Conservation (phyloP, 2,329 filamentous ascomycete species). For the Hortaea werneckii region DNA sequence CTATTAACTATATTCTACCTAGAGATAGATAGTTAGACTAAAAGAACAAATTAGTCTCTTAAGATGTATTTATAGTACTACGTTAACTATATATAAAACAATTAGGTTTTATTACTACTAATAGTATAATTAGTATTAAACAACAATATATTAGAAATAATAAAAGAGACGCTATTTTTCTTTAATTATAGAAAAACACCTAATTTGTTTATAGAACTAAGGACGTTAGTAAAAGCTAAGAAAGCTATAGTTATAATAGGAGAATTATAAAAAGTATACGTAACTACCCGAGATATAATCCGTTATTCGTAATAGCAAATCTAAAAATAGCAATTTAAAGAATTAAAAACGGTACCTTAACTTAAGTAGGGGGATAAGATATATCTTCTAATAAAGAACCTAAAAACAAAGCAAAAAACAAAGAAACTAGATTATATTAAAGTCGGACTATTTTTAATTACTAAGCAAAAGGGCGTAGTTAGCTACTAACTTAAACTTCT, state of each 20-base stretch:
- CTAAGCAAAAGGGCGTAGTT: background rate
- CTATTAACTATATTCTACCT: slow-evolving; percentile 18
- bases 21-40: slow-evolving; percentile 12
- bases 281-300: background rate
- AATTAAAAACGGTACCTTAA: slow-evolving; percentile 4
- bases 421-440: slow-evolving; percentile 11
- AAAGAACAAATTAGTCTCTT: background rate
- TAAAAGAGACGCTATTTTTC: slow-evolving; percentile 11
- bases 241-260: slow-evolving; percentile 2
- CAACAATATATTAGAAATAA: slow-evolving; percentile 9
- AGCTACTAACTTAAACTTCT: slow-evolving; percentile 1
- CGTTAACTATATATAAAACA: slow-evolving; percentile 1
- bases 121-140: slow-evolving; percentile 18
- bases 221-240: background rate
- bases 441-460: slow-evolving; percentile 8
- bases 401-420: slow-evolving; percentile 5
- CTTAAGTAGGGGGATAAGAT: slow-evolving; percentile 11
- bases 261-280: background rate
- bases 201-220: slow-evolving; percentile 1
- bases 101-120: slow-evolving; percentile 9
- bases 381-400: slow-evolving; percentile 9
- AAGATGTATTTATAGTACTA: slow-evolving; percentile 2
- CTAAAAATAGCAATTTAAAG: background rate
- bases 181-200: slow-evolving; percentile 8
- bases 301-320: background rate